Evolutionary conservation across 1,284 basidiomycete genomes (phyloP), one percentile per base, ranked within the genome.

Genomic region (Marasmius sp.): DNA sequence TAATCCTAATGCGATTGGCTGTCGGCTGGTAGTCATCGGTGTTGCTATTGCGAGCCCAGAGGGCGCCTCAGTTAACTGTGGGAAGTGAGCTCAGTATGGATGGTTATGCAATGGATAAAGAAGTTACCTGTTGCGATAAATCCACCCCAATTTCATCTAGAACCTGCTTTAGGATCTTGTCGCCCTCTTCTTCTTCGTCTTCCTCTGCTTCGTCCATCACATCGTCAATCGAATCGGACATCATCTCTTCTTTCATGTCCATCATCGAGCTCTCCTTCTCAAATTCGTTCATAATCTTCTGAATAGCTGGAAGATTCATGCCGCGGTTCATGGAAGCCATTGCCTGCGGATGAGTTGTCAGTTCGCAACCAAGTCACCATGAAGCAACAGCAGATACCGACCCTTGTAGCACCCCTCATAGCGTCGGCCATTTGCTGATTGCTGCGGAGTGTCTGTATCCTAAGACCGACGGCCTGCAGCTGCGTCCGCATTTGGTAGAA

Each of bases 191-290:
- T 69, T 98, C 96, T 75, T 97, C 96, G 58, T 96, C 96, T 67
- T 95, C 94, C 43, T 95, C 94, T 34, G 52, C 52, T 56, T 94
- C 93, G 70, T 97, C 95, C 95, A 99, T 98, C 43, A 95, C 96
- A 71, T 98, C 97, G 77, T 99, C 97, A 9, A 99, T 92, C 1
- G 96, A 93, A 65, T 99, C 97, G 43, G 92, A 94, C 97, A 99
- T 99, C 92, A 99, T 97, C 75, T 98, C 97, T 77, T 98, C 97
- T 78, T 98, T 99, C 97, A 99, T 99, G 76, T 99, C 97, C 97
- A 99, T 99, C 74, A 92, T 93, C 10, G 92, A 89, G 66, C 91
- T 97, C 78, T 99, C 97, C 70, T 90, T 92, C 79, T 99, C 97
- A 69, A 99, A 99, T 55, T 99, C 97, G 69, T 91, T 93, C 92